phyloP scores from a whole-genome alignment of 1,284 basidiomycete species.

The Cronartium quercuum region DNA sequence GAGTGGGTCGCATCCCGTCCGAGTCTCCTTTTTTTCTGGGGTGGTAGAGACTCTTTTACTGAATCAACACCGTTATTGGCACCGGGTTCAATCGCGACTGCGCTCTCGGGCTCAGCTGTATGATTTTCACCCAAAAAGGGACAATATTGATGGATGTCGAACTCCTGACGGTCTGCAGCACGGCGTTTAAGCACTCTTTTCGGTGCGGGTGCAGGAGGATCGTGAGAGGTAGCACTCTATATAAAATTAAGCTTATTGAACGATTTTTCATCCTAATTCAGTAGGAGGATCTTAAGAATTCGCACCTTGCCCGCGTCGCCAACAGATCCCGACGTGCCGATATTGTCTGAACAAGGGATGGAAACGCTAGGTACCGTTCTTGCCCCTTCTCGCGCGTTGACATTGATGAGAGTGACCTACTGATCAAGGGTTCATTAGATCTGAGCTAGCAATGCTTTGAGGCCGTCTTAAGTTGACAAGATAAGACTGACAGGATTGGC shows the following conservation, averaged over 20 bases:
- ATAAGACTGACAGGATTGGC: background rate
- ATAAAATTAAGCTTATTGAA: too few relatives aligned
- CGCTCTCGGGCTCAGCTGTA: background rate
- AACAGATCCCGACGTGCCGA: too few relatives aligned
- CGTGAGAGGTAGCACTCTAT: background rate
- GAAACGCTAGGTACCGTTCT: background rate
- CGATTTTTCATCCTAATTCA: too few relatives aligned
- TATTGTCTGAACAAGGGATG: too few relatives aligned
- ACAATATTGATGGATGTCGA: background rate
- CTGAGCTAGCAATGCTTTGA: background rate
- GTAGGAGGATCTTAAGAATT: too few relatives aligned
- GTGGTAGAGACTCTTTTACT: too few relatives aligned
- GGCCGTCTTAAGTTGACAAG: background rate
- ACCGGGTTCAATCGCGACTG: background rate
- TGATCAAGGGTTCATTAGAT: background rate
- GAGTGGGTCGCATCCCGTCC: background rate
- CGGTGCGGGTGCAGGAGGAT: background rate
- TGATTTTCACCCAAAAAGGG: background rate
- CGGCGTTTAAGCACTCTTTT: constrained; percentile 18
- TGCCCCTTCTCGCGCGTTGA: background rate
- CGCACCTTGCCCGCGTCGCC: too few relatives aligned
- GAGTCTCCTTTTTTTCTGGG: background rate
- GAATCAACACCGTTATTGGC: too few relatives aligned
- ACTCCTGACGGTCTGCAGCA: constrained; percentile 2
- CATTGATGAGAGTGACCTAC: background rate